Percentiles rank a stretch among this genome's conserved stretches.
phyloP scores from a whole-genome alignment of 441 rosid species.

The Cnidoscolus chayamansa region DNA sequence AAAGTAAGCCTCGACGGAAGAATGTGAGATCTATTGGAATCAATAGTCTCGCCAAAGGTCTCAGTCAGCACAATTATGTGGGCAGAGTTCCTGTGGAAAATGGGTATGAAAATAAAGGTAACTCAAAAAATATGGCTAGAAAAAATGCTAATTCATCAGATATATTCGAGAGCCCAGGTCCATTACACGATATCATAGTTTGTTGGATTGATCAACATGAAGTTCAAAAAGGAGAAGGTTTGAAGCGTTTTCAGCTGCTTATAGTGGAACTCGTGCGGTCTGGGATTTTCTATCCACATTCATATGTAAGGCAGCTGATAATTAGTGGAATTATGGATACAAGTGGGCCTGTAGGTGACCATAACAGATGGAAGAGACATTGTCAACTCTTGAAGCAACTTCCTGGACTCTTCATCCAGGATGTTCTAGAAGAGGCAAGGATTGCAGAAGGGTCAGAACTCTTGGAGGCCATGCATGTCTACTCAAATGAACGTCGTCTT shows the following conservation, averaged over 20 bases:
- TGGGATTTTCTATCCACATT: slow-evolving; percentile 87
- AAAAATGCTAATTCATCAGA: slow-evolving; percentile 35
- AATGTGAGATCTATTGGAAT: slow-evolving; percentile 38
- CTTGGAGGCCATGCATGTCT: slow-evolving; percentile 58
- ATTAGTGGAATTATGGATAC: slow-evolving; percentile 85
- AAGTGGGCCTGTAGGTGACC: slow-evolving; percentile 43
- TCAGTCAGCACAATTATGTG: slow-evolving; percentile 32
- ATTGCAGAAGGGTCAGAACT: slow-evolving; percentile 61
- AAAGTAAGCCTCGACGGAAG: slow-evolving; percentile 37
- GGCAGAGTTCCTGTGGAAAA: slow-evolving; percentile 37
- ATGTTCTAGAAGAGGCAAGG: slow-evolving; percentile 64
- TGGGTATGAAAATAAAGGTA: slow-evolving; percentile 32
- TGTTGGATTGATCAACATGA: slow-evolving; percentile 99
- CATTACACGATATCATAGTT: slow-evolving; percentile 87
- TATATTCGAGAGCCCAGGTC: slow-evolving; percentile 88
- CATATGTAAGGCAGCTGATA: slow-evolving; percentile 91
- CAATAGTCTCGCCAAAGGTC: slow-evolving; percentile 36
- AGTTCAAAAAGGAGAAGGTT: slow-evolving; percentile 67
- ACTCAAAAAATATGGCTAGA: slow-evolving; percentile 23
- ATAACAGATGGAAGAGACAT: slow-evolving; percentile 69
- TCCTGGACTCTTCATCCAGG: slow-evolving; percentile 62
- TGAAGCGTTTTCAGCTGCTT: slow-evolving; percentile 74
- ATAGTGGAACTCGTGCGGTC: slow-evolving; percentile 72
- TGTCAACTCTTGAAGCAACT: slow-evolving; percentile 78
- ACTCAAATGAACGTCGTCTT: slow-evolving; percentile 82